Evolutionary conservation across 306 rosid genomes (phyloP).

Genomic region (Trichosanthes cucumerina): DNA sequence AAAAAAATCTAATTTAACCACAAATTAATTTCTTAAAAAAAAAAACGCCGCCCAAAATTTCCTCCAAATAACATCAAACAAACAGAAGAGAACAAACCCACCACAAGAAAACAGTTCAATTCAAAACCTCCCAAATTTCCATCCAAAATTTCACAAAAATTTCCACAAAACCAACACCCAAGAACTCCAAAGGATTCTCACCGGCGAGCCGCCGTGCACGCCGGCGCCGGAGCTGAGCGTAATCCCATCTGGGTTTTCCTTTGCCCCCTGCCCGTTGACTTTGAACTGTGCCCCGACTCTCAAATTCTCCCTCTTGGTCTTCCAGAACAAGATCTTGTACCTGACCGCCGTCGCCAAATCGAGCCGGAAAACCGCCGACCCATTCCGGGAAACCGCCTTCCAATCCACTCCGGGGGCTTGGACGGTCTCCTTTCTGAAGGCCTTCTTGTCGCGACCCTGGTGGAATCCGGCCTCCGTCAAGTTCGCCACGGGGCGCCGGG

Average conservation of each 20-base stretch:
- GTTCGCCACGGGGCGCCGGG: conserved; percentile 16
- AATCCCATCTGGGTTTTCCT: conserved; percentile 17
- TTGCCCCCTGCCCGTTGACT: conserved; percentile 27
- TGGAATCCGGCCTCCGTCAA: conserved; percentile 24
- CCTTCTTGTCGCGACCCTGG: conserved; percentile 72
- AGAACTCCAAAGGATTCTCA: conserved; percentile 19
- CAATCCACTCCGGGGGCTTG: conserved; percentile 12
- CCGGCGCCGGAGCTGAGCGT: conserved; percentile 54
- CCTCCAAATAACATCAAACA: neutral
- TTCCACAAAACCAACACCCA: conserved; percentile 18
- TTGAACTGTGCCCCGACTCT: conserved; percentile 42
- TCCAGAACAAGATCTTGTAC: conserved; percentile 64
- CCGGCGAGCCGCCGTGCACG: conserved; percentile 12
- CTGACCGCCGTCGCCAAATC: conserved; percentile 48
- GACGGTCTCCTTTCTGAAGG: neutral
- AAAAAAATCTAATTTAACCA: neutral
- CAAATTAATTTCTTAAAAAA: neutral
- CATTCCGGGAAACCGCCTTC: conserved; percentile 11
- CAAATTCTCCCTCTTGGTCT: conserved; percentile 35
- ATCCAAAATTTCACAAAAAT: neutral
- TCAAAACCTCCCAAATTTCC: neutral
- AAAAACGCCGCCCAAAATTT: neutral
- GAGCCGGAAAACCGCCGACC: conserved; percentile 28
- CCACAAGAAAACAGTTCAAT: neutral
- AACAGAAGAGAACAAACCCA: neutral